phyloP scores from a whole-genome alignment of 495 filamentous ascomycete species.

The Amorphotheca resinae region DNA sequence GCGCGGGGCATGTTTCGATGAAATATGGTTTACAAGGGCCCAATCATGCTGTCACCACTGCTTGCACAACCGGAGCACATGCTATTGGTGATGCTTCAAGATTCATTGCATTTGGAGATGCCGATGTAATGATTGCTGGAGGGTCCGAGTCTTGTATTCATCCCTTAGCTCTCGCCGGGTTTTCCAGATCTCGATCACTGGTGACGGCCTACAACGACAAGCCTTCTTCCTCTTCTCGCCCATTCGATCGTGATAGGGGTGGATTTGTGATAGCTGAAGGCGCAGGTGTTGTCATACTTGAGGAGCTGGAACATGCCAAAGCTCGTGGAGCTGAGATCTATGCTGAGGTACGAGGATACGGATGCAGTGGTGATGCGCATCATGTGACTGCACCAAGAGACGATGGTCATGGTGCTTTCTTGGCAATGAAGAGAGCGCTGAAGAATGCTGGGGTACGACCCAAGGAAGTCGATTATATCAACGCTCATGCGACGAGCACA shows the following conservation, averaged over 20 bases:
- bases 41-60: constrained; percentile 83
- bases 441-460: constrained; percentile 59
- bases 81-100: constrained; percentile 84
- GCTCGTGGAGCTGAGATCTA: constrained; percentile 69
- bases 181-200: constrained; percentile 75
- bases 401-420: constrained; percentile 65
- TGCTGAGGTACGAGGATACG: constrained; percentile 83
- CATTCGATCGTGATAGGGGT: constrained; percentile 69
- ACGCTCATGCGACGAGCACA: constrained; percentile 90
- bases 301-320: constrained; percentile 83
- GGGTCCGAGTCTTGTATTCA: constrained; percentile 94
- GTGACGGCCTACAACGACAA: constrained; percentile 66
- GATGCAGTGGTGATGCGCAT: constrained; percentile 73
- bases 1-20: constrained; percentile 90
- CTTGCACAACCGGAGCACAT: constrained; percentile 91
- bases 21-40: constrained; percentile 83
- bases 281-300: constrained; percentile 73
- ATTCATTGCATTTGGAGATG: constrained; percentile 82
- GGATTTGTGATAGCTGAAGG: constrained; percentile 95
- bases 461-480: constrained; percentile 72
- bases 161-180: constrained; percentile 82
- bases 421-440: constrained; percentile 78
- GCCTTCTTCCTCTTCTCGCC: constrained; percentile 64
- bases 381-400: constrained; percentile 84
- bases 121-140: constrained; percentile 88